Base-by-base conservation (phyloP, 1,139 yeast genomes). In the Nakaseomyces delphensis region DNA sequence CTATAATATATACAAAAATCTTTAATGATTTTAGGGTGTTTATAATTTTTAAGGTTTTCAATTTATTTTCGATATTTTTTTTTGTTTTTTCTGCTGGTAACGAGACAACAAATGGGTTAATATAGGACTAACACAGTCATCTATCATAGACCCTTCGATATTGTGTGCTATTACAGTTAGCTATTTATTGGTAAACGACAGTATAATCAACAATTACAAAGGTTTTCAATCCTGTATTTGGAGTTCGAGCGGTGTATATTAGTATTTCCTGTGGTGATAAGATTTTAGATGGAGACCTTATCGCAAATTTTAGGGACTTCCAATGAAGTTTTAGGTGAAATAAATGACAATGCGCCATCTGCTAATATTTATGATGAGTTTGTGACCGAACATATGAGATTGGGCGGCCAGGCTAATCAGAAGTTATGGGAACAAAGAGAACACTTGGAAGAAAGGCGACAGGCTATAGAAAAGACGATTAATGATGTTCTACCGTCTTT, bases 401-500 rank as follows among this genome's bases (percentile, higher is more conserved):
- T 18, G 14, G 39, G 27, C 8, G 27, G 28, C 5, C 27, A 19
- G 11, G 35, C 30, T 13, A 23, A 28, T 21, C 32, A 43, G 4
- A 28, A 33, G 21, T 25, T 30, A 20, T 36, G 33, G 19, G 31
- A 45, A 10, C 54, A 53, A 20, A 39, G 56, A 15, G 43, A 53
- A 15, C 35, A 28, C 10, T 44, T 56, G 13, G 46, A 52, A 24
- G 37, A 41, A 5, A 55, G 49, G 36, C 53, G 56, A 24, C 25
- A 42, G 4, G 37, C 45, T n/a, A 44, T 55, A 13, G 43, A 49
- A 20, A 38, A 43, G 13, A 45, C 57, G 1, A 29, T 56, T 11
- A 42, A 51, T 18, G 42, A 47, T 8, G 38, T 54, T 1, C 48
- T 60, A 7, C 63, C 63, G 3, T 55, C 57, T 11, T 38, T 60